phyloP scores from a whole-genome alignment of 2,329 filamentous ascomycete genomes.

The Sporothrix humicola region DNA sequence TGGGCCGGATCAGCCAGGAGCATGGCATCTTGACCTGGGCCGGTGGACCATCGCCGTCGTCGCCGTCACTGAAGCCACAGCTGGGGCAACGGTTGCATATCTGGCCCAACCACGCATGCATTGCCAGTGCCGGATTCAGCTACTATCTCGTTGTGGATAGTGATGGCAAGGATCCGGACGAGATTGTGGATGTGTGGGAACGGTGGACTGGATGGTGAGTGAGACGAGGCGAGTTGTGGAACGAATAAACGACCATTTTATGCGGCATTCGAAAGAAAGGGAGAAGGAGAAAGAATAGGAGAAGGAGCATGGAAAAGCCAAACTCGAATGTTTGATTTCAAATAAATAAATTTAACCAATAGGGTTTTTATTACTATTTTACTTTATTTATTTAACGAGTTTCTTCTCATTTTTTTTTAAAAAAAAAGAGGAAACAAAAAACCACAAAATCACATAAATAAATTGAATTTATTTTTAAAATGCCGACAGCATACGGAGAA shows the following conservation, averaged over 20 bases:
- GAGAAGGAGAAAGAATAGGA: no score
- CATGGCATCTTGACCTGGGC: slow-evolving; percentile 74
- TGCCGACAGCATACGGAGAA: not conserved
- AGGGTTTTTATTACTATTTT: not conserved
- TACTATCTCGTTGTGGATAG: slow-evolving; percentile 79
- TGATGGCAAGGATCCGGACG: slow-evolving; percentile 57
- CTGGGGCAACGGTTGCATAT: slow-evolving; percentile 72
- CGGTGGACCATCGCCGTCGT: slow-evolving; percentile 48
- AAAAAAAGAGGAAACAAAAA: not conserved
- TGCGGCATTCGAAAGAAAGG: no score
- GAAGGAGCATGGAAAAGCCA: no score
- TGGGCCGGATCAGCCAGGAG: slow-evolving; percentile 76
- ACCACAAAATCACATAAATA: not conserved
- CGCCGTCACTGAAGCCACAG: slow-evolving; percentile 50
- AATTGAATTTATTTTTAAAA: not conserved
- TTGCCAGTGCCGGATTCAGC: slow-evolving; percentile 71
- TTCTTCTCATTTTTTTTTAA: not conserved
- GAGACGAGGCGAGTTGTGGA: no score
- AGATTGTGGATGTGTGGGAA: slow-evolving; percentile 77
- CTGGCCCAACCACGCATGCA: slow-evolving; percentile 83
- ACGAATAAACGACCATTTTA: no score
- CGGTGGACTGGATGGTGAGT: slow-evolving; percentile 71
- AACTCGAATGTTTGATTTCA: no score
- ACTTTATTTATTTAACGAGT: no score
- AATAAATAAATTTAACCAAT: no score